phyloP scores from a whole-genome alignment of 2,329 filamentous ascomycete species.

The Trichoderma koningiopsis region DNA sequence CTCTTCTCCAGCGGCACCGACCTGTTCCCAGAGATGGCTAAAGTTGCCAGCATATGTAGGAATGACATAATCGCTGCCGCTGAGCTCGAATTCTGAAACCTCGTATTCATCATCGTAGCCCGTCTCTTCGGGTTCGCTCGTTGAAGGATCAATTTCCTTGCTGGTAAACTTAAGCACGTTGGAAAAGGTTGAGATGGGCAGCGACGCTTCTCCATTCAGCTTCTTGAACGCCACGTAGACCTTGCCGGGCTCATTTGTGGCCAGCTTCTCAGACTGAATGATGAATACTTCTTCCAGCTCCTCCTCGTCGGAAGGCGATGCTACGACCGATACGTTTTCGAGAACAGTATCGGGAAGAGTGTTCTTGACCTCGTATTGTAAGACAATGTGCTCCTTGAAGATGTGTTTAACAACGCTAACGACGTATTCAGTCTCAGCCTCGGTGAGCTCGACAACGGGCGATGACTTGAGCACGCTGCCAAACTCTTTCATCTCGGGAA shows the following conservation, averaged over 20 bases:
- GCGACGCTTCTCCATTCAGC: constrained; percentile 70
- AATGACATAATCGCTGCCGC: constrained; percentile 89
- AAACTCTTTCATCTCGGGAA: constrained; percentile 89
- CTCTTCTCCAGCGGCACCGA: constrained; percentile 85
- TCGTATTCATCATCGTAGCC: constrained; percentile 99
- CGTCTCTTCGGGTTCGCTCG: constrained; percentile 84
- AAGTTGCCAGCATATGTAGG: constrained; percentile 95
- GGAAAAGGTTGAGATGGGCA: constrained; percentile 80
- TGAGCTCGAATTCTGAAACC: constrained; percentile 88
- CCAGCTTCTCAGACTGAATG: constrained; percentile 80
- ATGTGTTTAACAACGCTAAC: constrained; percentile 93
- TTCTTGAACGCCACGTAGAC: constrained; percentile 96
- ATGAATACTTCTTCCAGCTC: constrained; percentile 91
- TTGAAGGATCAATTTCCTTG: constrained; percentile 96
- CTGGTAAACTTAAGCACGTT: constrained; percentile 96
- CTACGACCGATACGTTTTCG: constrained; percentile 83
- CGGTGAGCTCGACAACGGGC: constrained; percentile 81
- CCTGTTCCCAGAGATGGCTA: constrained; percentile 92
- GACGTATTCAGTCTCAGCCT: constrained; percentile 96
- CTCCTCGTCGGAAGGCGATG: constrained; percentile 78
- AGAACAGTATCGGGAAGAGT: constrained; percentile 88
- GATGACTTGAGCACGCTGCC: constrained; percentile 92
- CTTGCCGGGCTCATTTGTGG: constrained; percentile 84
- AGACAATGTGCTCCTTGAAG: constrained; percentile 94
- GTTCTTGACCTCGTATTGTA: constrained; percentile 98